Evolutionary conservation across 2,329 filamentous ascomycete genomes (phyloP).

Genomic region (Alternaria atra): DNA sequence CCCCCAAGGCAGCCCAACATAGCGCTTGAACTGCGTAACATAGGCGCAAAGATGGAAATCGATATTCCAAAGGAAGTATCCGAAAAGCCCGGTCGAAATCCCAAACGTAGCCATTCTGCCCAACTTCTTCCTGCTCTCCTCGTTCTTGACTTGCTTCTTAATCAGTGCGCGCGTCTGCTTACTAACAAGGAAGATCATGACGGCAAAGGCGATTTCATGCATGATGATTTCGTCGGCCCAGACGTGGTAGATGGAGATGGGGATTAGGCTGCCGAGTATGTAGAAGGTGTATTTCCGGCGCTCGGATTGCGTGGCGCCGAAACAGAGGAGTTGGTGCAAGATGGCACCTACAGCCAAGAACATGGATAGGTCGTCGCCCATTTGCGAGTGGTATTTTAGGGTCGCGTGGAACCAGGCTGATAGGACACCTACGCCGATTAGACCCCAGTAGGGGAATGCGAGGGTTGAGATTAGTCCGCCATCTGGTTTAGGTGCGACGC

Average conservation of each 20-base stretch:
- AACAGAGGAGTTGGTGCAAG: conserved; percentile 60
- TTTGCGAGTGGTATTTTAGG: conserved; percentile 58
- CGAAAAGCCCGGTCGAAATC: conserved; percentile 56
- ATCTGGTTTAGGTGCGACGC: conserved; percentile 33
- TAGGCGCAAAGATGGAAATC: conserved; percentile 63
- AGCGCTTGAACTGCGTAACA: conserved; percentile 57
- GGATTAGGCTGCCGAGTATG: conserved; percentile 43
- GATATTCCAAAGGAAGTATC: conserved; percentile 66
- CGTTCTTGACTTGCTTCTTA: conserved; percentile 34
- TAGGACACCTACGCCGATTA: conserved; percentile 55
- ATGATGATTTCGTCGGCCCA: conserved; percentile 52
- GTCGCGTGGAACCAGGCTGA: conserved; percentile 56
- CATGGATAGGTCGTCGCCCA: conserved; percentile 68
- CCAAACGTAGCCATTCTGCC: conserved; percentile 41
- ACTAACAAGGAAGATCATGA: conserved; percentile 54
- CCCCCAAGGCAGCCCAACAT: conserved; percentile 63
- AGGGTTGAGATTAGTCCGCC: conserved; percentile 45
- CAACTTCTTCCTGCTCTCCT: conserved; percentile 32
- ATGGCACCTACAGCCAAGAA: conserved; percentile 63
- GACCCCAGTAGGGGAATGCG: conserved; percentile 54
- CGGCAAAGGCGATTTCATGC: conserved; percentile 52
- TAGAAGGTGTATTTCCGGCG: conserved; percentile 35
- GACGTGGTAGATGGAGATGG: conserved; percentile 48
- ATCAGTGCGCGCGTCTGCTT: conserved; percentile 41
- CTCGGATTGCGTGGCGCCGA: conserved; percentile 41